Base-by-base conservation (phyloP, 345 rosid species). In the Toxicodendron radicans region DNA sequence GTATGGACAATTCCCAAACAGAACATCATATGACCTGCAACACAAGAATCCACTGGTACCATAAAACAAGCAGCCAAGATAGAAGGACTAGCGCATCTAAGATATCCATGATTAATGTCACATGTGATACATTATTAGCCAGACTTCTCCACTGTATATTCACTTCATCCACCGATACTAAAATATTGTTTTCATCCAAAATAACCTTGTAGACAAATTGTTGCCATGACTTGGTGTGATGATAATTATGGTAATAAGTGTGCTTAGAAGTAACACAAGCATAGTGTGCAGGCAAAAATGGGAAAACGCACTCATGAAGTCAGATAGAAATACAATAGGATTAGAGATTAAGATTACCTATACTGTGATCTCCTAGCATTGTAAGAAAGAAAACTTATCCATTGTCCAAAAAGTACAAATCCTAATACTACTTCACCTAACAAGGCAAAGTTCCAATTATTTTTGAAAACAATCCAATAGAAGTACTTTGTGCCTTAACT, bases 1-100 rank as follows among this genome's bases (percentile, higher is more conserved):
- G 79, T 87, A 89, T 0, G 96, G 94, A 71, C 97, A 92, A 54
- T 89, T 86, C 21, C 97, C 90, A 53, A 90, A 89, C 33, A 89
- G 85, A 77, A 92, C 90, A 85, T 94, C 84, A 72, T 82, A 90
- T 73, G 96, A 90, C 84, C 93, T 92, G 90, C 80, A 67, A 76
- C 4, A 79, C 52, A 46, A 38, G 18, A 61, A 62, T 32, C 33
- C 35, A 75, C 38, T 30, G 8, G 66, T 13, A 27, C 70, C 53
- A 73, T 51, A 57, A 73, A 70, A 58, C 38, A 60, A 62, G 45
- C 49, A 58, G 75, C 63, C 49, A 46, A 53, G 21, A 32, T 58
- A 32, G 59, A 32, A 16, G 23, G 18, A 23, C 30, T 35, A 41
- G 32, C 48, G 23, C 54, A 23, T 57, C n/a, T 10, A 56, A 33